Evolutionary conservation across 805 yeast species (phyloP).

Genomic region (Lipomyces anomalus): DNA sequence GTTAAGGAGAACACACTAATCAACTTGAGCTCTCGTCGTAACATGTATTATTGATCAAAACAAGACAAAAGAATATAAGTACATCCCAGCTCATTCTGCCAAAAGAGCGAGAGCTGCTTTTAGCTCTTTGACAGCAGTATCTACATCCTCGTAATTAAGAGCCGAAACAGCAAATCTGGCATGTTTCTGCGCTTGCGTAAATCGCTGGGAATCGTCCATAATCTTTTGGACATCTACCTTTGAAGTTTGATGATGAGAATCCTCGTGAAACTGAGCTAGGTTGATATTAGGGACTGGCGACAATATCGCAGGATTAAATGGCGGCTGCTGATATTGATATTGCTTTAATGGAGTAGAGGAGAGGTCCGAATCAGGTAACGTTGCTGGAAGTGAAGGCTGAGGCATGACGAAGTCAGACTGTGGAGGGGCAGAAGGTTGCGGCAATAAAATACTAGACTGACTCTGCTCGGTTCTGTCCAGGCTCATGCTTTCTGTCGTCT

Average conservation of each 20-base stretch:
- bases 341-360: slow-evolving; percentile 13
- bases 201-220: slow-evolving; percentile 35
- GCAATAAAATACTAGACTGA: neutral
- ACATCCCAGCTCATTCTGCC: too few relatives aligned
- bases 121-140: slow-evolving; percentile 58
- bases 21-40: too few relatives aligned
- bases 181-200: slow-evolving; percentile 49
- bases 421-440: slow-evolving; percentile 22
- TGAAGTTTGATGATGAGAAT: slow-evolving; percentile 10
- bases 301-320: slow-evolving; percentile 3
- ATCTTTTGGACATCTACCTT: slow-evolving; percentile 28
- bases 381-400: slow-evolving; percentile 12
- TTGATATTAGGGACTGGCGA: slow-evolving; percentile 6
- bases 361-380: slow-evolving; percentile 10
- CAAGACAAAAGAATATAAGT: too few relatives aligned
- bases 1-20: too few relatives aligned
- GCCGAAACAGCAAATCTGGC: slow-evolving; percentile 72
- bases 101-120: slow-evolving; percentile 41
- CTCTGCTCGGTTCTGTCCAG: neutral
- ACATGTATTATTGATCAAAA: too few relatives aligned
- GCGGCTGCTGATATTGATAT: slow-evolving; percentile 12
- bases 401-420: slow-evolving; percentile 10
- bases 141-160: slow-evolving; percentile 59
- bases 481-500: slow-evolving; percentile 18
- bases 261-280: slow-evolving; percentile 1